phyloP scores from a whole-genome alignment of 768 basidiomycete genomes.

The Leccinum disarticulatum region DNA sequence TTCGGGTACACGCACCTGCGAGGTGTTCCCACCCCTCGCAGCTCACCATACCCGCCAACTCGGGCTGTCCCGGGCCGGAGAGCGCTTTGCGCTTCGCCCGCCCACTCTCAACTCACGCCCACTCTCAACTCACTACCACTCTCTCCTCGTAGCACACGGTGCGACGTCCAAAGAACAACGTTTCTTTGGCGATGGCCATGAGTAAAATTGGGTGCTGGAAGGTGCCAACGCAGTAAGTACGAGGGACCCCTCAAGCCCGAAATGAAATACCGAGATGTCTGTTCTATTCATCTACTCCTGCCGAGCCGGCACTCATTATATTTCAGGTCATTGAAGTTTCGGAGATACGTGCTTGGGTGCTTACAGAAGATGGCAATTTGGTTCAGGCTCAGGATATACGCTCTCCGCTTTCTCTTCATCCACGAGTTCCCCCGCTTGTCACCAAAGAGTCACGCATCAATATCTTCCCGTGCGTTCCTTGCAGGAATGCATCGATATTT shows the following conservation, averaged over 20 bases:
- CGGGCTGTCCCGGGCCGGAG: too few relatives aligned
- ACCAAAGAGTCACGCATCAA: slow-evolving; percentile 15
- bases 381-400: slow-evolving; percentile 88
- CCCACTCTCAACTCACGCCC: too few relatives aligned
- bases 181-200: slow-evolving; percentile 91
- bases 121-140: too few relatives aligned
- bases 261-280: slow-evolving; percentile 83
- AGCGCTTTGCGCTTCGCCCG: too few relatives aligned
- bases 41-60: too few relatives aligned
- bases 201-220: slow-evolving; percentile 92
- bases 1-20: too few relatives aligned
- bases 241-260: slow-evolving; percentile 59
- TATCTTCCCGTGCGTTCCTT: slow-evolving; percentile 47
- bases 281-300: slow-evolving; percentile 15
- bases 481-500: slow-evolving; percentile 78
- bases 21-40: too few relatives aligned
- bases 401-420: slow-evolving; percentile 80
- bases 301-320: slow-evolving; percentile 7
- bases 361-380: slow-evolving; percentile 91
- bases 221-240: slow-evolving; percentile 64
- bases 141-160: too few relatives aligned
- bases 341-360: slow-evolving; percentile 83
- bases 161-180: slow-evolving; percentile 47
- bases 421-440: slow-evolving; percentile 48
- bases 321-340: slow-evolving; percentile 94